Conservation (phyloP, 2,329 filamentous ascomycete species). For the Echinosphaeria canescens region DNA sequence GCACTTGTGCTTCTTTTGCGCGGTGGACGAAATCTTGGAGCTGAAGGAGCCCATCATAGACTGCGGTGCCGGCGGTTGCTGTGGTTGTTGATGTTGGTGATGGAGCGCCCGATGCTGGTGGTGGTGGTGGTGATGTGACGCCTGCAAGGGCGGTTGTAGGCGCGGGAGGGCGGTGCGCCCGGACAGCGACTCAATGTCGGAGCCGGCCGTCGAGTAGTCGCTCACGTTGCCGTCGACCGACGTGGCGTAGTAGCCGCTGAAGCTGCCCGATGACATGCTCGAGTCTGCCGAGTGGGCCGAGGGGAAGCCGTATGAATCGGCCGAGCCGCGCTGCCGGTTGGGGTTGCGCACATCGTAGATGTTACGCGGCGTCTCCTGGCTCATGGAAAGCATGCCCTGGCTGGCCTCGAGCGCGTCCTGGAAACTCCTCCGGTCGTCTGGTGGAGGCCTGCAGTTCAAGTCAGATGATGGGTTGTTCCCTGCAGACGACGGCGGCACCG, state of each 20-base stretch:
- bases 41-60: slow-evolving; percentile 99
- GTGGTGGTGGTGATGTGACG: slow-evolving; percentile 27
- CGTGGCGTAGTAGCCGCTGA: slow-evolving; percentile 49
- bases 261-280: slow-evolving; percentile 71
- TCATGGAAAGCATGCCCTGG: slow-evolving; percentile 87
- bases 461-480: slow-evolving; percentile 37
- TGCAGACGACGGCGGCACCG: slow-evolving; percentile 12
- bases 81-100: no score
- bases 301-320: slow-evolving; percentile 83
- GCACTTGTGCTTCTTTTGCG: slow-evolving; percentile 99
- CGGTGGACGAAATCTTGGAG: slow-evolving; percentile 86
- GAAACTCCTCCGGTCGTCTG: slow-evolving; percentile 28
- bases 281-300: slow-evolving; percentile 68
- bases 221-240: slow-evolving; percentile 72
- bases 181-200: slow-evolving; percentile 64
- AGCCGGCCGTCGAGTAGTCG: slow-evolving; percentile 79
- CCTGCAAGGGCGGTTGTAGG: no score
- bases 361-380: slow-evolving; percentile 81
- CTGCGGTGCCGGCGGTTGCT: slow-evolving; percentile 66
- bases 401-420: slow-evolving; percentile 76
- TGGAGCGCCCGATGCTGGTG: neutral
- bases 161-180: slow-evolving; percentile 41
- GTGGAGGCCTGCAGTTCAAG: slow-evolving; percentile 18
- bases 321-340: slow-evolving; percentile 29
- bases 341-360: slow-evolving; percentile 47